Evolutionary conservation across 202 grass and related monocot species (phyloP).

Genomic region (Zoysia matrella): DNA sequence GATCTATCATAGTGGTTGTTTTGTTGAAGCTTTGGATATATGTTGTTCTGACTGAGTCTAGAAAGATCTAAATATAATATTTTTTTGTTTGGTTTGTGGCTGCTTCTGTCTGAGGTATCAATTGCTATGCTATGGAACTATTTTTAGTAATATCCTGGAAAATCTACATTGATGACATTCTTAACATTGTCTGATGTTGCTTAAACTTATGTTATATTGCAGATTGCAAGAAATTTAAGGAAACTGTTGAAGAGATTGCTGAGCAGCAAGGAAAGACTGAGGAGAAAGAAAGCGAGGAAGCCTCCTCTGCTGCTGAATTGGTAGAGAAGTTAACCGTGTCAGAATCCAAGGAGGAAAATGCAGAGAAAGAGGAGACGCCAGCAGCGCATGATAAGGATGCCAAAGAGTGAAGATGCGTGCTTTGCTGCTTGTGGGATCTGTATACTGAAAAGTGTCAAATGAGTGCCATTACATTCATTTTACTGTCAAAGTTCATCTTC

Average conservation of each 20-base stretch:
- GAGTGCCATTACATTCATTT: conserved; percentile 51
- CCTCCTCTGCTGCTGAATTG: conserved; percentile 49
- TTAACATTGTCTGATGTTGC: background rate
- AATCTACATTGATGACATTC: background rate
- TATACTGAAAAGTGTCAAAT: conserved; percentile 31
- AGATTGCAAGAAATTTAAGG: conserved; percentile 84
- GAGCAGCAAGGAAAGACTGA: conserved; percentile 46
- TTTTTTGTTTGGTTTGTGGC: background rate
- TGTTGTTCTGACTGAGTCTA: background rate
- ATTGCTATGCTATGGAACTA: background rate
- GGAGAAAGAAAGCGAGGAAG: conserved; percentile 50
- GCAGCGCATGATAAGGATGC: conserved; percentile 31
- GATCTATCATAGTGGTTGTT: background rate
- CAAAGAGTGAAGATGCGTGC: conserved; percentile 35
- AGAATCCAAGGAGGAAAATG: conserved; percentile 33
- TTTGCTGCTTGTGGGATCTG: background rate
- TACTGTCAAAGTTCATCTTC: background rate
- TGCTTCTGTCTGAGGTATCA: background rate
- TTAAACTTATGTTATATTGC: conserved; percentile 23
- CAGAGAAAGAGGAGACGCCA: conserved; percentile 38
- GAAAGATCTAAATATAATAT: background rate
- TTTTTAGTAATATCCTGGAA: background rate
- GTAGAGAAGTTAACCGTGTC: conserved; percentile 57
- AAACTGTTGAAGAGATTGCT: conserved; percentile 60
- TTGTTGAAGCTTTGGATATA: background rate